Evolutionary conservation across 164 flowering plant species (phyloP).

Genomic region (Platanus orientalis): DNA sequence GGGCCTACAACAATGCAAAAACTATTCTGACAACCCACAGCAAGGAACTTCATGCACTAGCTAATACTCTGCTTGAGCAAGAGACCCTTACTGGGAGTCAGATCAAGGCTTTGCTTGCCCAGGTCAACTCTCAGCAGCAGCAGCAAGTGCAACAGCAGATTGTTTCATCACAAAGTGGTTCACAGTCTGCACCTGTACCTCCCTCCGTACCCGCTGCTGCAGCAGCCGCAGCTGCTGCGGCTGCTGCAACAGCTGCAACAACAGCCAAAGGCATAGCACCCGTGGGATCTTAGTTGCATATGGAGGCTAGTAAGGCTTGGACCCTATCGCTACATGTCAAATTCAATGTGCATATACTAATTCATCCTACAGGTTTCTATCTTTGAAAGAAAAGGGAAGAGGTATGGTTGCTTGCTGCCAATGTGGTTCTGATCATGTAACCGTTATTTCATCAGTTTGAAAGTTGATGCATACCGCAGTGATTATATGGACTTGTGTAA

Average conservation of each 20-base stretch:
- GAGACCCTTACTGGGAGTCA: conserved; percentile 85
- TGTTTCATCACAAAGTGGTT: conserved; percentile 32
- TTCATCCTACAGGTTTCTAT: background rate
- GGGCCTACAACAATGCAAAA: conserved; percentile 85
- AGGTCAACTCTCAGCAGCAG: conserved; percentile 46
- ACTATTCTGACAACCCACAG: conserved; percentile 64
- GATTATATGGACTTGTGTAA: too few relatives aligned
- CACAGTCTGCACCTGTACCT: conserved; percentile 47
- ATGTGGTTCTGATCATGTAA: conserved; percentile 1
- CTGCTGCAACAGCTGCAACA: conserved; percentile 75
- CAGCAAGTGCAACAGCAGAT: conserved; percentile 31
- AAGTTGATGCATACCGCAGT: too few relatives aligned
- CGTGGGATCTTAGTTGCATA: conserved; percentile 53
- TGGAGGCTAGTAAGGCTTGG: conserved; percentile 10
- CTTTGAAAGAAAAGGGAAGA: background rate
- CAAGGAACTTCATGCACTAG: conserved; percentile 85
- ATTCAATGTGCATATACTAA: conserved; percentile 34
- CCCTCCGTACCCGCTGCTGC: conserved; percentile 66
- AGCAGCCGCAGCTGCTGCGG: conserved; percentile 69
- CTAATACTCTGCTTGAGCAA: conserved; percentile 79
- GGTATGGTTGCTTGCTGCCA: background rate
- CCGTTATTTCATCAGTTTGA: too few relatives aligned
- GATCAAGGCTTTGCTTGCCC: conserved; percentile 65
- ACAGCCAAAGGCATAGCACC: conserved; percentile 77
- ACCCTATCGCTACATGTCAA: background rate